Conservation (phyloP, 345 rosid genomes). For the Sonneratia alba region DNA sequence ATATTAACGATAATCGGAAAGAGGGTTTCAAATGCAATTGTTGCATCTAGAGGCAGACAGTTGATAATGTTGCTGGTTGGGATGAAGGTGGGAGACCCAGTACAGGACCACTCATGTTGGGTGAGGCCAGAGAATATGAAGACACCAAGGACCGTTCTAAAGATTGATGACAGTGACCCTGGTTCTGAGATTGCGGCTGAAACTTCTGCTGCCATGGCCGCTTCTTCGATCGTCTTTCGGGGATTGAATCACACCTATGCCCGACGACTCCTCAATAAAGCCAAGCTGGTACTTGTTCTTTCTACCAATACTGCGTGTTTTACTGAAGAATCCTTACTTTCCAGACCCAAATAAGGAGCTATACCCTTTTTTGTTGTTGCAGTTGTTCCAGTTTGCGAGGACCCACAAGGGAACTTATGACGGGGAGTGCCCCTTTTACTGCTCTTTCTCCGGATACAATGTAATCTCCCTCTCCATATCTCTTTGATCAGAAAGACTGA, state of each 20-base stretch:
- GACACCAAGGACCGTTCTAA: constrained; percentile 58
- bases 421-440: constrained; percentile 96
- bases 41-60: background rate
- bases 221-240: constrained; percentile 67
- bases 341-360: background rate
- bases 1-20: background rate
- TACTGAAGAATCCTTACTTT: background rate
- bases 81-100: constrained; percentile 69
- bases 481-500: too few species aligned
- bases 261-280: constrained; percentile 68
- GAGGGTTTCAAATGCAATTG: too few species aligned
- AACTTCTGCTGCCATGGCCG: constrained; percentile 74
- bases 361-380: constrained; percentile 6
- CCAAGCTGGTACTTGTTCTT: constrained; percentile 28
- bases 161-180: constrained; percentile 37
- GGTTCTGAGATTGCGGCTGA: constrained; percentile 88
- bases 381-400: constrained; percentile 69
- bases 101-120: constrained; percentile 75
- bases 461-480: constrained; percentile 24
- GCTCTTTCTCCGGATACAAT: constrained; percentile 83
- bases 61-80: background rate
- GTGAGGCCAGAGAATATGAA: constrained; percentile 68
- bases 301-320: background rate
- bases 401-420: constrained; percentile 63
- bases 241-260: constrained; percentile 36